Evolutionary conservation across 495 filamentous ascomycete species (phyloP), one percentile per base, ranked within the genome.

Genomic region (Hyaloscypha finlandica): DNA sequence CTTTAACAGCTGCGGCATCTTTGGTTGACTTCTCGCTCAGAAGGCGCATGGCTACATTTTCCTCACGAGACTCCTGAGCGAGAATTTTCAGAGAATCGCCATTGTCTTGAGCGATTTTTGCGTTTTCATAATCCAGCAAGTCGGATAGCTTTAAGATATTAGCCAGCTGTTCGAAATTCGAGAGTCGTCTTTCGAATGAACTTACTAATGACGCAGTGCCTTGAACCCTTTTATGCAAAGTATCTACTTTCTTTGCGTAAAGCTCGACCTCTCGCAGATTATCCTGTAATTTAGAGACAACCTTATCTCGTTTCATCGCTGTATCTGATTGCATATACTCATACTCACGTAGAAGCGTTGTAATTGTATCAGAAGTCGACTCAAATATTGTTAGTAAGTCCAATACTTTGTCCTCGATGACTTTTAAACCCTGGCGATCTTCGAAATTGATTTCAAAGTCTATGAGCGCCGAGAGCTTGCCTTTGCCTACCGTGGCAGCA

Each of bases 1-100:
- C 55, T 58, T 58, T 58, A 33, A 58, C 55, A 14, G 55, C 55
- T 16, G 55, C 55, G 30, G 55, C 55, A 58, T 58, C 55, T 16
- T 58, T 32, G 20, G 55, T 58, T 25, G 20, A 14, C 55, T 58
- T 58, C 29, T 58, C 55, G 30, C 16, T 58, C n/a, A 58, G 55
- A 14, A 58, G 12, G 16, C 55, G 55, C 55, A 58, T 58, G 20
- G 55, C 20, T 14, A 29, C 55, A 58, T 58, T 58, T 58, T 58
- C 55, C 30, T 58, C 20, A 16, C 55, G n/a, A 58, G 55, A 29
- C 29, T 58, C 55, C 30, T 58, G 20, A 30, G 55, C 55, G 14
- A 58, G 55, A 30, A 58, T 29, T 19, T 19, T 58, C 30, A 58
- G 30, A 29, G 55, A 58, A 20, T 58, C 30, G 8, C 55, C 30